Evolutionary conservation across 306 rosid species (phyloP), one percentile per base, ranked within the genome.

Genomic region (Vigna nakashimae): DNA sequence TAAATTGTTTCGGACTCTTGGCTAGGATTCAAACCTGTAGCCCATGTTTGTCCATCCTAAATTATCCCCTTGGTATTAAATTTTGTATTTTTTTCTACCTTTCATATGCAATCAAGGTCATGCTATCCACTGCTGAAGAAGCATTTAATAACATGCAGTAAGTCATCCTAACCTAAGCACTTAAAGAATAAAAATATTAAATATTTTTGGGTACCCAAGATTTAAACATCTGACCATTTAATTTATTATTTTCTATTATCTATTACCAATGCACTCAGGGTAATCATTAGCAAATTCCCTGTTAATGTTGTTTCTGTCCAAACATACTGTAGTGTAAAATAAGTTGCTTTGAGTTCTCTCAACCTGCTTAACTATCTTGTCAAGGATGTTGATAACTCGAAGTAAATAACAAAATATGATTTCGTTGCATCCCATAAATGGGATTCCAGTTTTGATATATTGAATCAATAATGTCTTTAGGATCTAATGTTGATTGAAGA

Each of bases 401-500:
- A 57, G 32, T 26, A 26, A 56, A 42, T 76, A 56, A 78, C 24
- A 77, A 66, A 79, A 65, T 77, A 68, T 59, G 64, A 62, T 68
- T 60, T 48, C 73, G 56, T 77, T 53, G 76, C 79, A 79, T 62
- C 83, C 79, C 56, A 64, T 59, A 69, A 71, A 74, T 75, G 73
- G 84, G 60, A 48, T 70, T 84, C 77, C 73, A 80, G 74, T 82
- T 88, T 84, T 85, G 73, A 83, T 88, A 69, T 67, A 79, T 87
- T 80, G 83, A 83, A 82, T 74, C 62, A 80, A 83, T 80, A 74
- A 84, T 82, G 80, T 88, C 89, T 86, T 85, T 88, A 77, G 88
- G 89, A 87, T 90, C 86, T 89, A 82, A 82, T 89, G 83, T 91
- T 88, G 89, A 84, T 86, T 84, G 91, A 89, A 82, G 90, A 91